Conservation (phyloP, 2,329 filamentous ascomycete species). For the Epichloe baconii region DNA sequence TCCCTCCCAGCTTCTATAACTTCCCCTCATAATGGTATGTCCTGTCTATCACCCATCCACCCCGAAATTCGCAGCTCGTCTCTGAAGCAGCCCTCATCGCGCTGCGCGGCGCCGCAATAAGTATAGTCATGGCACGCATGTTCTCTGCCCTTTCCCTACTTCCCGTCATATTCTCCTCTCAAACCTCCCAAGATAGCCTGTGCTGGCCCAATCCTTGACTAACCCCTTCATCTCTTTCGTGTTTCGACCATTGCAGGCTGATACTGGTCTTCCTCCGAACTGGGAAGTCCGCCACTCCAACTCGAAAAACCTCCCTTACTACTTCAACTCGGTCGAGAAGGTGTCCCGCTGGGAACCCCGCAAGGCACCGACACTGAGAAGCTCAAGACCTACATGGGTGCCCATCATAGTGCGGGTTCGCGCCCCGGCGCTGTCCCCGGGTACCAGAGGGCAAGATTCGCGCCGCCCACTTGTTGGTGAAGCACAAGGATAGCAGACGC, state of each 20-base stretch:
- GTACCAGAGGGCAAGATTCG: conserved; percentile 72
- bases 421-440: conserved; percentile 25
- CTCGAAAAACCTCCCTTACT: conserved; percentile 97
- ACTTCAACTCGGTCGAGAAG: conserved; percentile 81
- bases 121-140: conserved; percentile 6
- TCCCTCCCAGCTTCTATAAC: not conserved
- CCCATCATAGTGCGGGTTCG: conserved; percentile 56
- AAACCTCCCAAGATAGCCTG: not conserved
- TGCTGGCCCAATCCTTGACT: not conserved
- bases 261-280: conserved; percentile 67
- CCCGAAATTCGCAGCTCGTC: conserved; percentile 3
- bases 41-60: conserved; percentile 1
- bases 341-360: conserved; percentile 95
- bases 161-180: not conserved
- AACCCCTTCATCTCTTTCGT: not conserved
- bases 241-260: conserved; percentile 33
- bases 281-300: conserved; percentile 98
- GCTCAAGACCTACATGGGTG: conserved; percentile 88
- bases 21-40: conserved; percentile 6
- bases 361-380: conserved; percentile 77
- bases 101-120: conserved; percentile 5
- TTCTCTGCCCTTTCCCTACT: not conserved
- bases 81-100: conserved; percentile 3
- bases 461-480: conserved; percentile 82
- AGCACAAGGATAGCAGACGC: conserved; percentile 78